These are phyloP conservation scores for Nigrospora oryzae DNA, from an alignment of 2,329 filamentous ascomycete genomes.

Conservation along the genomic window DNA sequence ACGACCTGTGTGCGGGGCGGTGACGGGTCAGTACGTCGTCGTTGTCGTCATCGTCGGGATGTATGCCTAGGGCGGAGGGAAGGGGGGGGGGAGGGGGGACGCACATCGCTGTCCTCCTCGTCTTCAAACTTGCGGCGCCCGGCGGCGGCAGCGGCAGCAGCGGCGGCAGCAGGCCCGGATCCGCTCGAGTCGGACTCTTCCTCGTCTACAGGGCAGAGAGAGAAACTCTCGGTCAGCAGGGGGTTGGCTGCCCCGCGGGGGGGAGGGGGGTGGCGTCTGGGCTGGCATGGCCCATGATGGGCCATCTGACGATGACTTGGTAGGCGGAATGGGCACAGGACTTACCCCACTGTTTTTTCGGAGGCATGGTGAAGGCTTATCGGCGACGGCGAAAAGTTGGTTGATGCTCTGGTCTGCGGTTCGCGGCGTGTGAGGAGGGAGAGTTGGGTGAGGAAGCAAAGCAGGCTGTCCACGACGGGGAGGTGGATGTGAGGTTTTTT, in stretches of 20 bases:
- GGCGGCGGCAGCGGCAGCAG: neutral
- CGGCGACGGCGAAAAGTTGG: neutral
- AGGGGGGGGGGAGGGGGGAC: neutral
- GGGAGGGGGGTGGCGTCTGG: neutral
- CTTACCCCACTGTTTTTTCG: constrained; percentile 8
- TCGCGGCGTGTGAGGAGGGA: no score
- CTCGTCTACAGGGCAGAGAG: neutral
- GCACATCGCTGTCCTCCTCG: constrained; percentile 7
- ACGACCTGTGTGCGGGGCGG: constrained; percentile 53
- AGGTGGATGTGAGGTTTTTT: no score
- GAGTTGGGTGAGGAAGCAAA: no score
- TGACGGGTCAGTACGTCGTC: constrained; percentile 1
- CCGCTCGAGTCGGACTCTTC: constrained; percentile 5
- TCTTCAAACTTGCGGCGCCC: constrained; percentile 5
- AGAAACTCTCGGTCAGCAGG: neutral
- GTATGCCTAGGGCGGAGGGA: neutral
- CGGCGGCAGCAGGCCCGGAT: neutral
- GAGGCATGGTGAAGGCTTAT: constrained; percentile 4
- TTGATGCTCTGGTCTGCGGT: no score
- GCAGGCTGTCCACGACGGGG: no score
- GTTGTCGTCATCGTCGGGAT: constrained; percentile 17
- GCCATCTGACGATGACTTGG: neutral
- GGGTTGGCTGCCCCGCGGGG: no score
- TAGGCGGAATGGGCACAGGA: neutral
- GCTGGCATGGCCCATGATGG: neutral